Conservation (phyloP, 2,329 filamentous ascomycete species). For the Ramichloridium luteum region DNA sequence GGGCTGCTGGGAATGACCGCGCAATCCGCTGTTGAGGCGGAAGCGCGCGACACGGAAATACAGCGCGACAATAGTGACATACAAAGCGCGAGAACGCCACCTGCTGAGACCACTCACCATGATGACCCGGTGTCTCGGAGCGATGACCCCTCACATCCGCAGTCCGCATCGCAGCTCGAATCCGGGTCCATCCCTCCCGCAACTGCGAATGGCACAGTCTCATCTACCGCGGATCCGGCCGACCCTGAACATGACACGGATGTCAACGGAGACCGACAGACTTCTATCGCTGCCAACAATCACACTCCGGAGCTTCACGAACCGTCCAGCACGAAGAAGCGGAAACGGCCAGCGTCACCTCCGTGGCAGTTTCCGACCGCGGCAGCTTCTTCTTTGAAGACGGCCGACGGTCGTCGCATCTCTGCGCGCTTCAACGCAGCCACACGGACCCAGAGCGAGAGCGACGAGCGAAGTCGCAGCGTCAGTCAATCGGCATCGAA, state of each 20-base stretch:
- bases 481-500: constrained; percentile 17
- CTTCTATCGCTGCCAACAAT: too few species aligned
- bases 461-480: constrained; percentile 15
- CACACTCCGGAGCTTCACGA: too few species aligned
- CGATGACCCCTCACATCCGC: too few species aligned
- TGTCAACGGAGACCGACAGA: not conserved
- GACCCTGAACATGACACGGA: constrained; percentile 1
- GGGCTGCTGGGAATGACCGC: constrained; percentile 9
- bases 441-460: constrained; percentile 15
- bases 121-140: too few species aligned
- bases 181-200: too few species aligned
- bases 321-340: too few species aligned
- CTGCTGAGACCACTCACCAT: too few species aligned
- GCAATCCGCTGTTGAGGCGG: constrained; percentile 7
- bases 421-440: constrained; percentile 21
- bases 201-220: too few species aligned
- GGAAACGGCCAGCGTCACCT: constrained; percentile 33
- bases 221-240: constrained; percentile 5
- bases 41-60: constrained; percentile 8
- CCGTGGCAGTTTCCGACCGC: constrained; percentile 24
- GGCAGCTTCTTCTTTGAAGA: constrained; percentile 20
- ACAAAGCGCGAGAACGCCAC: too few species aligned
- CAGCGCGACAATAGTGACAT: too few species aligned
- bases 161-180: too few species aligned
- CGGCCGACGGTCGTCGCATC: constrained; percentile 21